Evolutionary conservation across 2,329 filamentous ascomycete species (phyloP).

Genomic region (Colletotrichum sp.): DNA sequence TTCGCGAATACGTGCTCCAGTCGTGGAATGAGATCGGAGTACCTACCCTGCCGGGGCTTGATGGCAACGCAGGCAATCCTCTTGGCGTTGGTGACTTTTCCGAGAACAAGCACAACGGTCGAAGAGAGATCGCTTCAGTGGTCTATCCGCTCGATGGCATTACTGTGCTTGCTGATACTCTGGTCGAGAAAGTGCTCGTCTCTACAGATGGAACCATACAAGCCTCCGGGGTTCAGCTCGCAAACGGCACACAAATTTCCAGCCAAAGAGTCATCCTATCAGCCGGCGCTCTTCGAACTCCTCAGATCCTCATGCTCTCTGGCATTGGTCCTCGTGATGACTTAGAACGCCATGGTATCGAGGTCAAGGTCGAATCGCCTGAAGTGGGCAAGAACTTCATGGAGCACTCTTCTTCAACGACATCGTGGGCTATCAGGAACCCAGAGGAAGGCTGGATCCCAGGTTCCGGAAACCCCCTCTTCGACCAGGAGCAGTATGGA

Average conservation of each 20-base stretch:
- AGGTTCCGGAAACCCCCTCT: neutral
- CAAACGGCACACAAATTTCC: accelerated
- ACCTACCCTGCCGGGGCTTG: neutral
- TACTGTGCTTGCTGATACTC: neutral
- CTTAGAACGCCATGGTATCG: neutral
- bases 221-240: neutral
- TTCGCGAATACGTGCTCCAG: neutral
- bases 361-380: neutral
- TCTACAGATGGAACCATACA: accelerated
- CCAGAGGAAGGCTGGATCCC: neutral
- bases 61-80: neutral
- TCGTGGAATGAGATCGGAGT: neutral
- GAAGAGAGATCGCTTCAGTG: neutral
- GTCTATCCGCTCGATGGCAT: neutral
- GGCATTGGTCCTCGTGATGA: neutral
- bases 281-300: neutral
- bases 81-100: neutral
- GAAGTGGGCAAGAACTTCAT: neutral
- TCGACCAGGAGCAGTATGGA: neutral
- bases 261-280: neutral
- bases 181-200: neutral
- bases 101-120: neutral
- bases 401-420: neutral
- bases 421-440: neutral
- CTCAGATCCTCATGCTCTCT: neutral